Conservation (phyloP, 2,329 filamentous ascomycete species). For the Pseudodiploospora longispora region DNA sequence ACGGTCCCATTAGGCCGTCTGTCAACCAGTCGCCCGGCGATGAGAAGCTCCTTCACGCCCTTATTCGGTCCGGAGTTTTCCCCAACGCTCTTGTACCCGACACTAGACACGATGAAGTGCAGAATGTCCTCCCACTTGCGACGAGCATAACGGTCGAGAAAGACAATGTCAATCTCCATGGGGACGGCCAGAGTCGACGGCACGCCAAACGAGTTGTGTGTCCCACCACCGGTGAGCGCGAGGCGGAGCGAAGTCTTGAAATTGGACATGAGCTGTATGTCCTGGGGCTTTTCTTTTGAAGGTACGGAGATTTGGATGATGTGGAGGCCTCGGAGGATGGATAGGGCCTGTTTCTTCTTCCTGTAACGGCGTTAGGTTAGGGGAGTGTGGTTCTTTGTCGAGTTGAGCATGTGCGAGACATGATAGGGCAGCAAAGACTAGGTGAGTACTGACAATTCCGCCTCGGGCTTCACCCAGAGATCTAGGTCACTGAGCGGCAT, state of each 20-base stretch:
- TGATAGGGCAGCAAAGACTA: not conserved
- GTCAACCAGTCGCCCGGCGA: conserved; percentile 74
- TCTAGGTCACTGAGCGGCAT: conserved; percentile 76
- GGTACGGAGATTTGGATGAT: conserved; percentile 63
- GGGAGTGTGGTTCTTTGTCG: conserved; percentile 2
- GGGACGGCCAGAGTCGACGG: conserved; percentile 60
- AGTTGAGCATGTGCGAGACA: not conserved
- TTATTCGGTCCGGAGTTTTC: conserved; percentile 52
- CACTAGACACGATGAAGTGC: conserved; percentile 85
- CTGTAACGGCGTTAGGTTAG: conserved; percentile 28
- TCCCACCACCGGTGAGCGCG: conserved; percentile 79
- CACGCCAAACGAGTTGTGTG: conserved; percentile 84
- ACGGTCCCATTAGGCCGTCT: conserved; percentile 54
- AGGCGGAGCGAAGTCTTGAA: conserved; percentile 79
- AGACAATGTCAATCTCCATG: conserved; percentile 56
- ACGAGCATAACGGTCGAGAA: conserved; percentile 78
- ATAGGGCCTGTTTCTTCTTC: conserved; percentile 76
- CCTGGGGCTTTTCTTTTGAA: conserved; percentile 55
- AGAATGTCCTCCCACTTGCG: conserved; percentile 93
- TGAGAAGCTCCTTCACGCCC: conserved; percentile 76
- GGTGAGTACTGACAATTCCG: conserved; percentile 28
- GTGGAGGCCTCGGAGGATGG: conserved; percentile 76
- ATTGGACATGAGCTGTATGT: conserved; percentile 69
- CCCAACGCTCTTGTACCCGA: conserved; percentile 43
- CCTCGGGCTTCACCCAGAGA: conserved; percentile 67